A percentile compares a stretch with the other conserved stretches of the same genome.
phyloP scores from a whole-genome alignment of 1,284 basidiomycete genomes.

The Apiotrichum sp. region DNA sequence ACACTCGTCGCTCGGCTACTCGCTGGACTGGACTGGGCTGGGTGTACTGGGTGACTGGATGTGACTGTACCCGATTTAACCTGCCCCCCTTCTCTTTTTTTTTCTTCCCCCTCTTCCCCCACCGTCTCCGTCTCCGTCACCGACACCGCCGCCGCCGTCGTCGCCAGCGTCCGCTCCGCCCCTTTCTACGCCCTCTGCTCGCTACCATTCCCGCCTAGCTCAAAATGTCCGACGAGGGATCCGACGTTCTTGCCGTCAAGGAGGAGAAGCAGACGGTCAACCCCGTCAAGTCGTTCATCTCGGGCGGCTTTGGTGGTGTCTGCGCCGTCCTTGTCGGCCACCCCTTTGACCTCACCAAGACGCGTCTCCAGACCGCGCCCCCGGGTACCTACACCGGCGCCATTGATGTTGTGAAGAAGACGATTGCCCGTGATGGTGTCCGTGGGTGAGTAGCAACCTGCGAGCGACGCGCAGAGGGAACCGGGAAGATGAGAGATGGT shows the following conservation, averaged over 20 bases:
- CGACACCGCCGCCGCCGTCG: background rate
- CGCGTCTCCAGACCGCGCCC: conserved; percentile 85
- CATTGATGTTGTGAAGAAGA: conserved; percentile 87
- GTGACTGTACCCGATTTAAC: background rate
- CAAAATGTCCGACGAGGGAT: background rate
- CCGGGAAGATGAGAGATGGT: too few relatives aligned
- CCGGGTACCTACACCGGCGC: conserved; percentile 88
- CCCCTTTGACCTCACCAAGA: conserved; percentile 96
- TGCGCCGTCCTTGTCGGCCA: conserved; percentile 61
- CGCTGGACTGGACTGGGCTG: too few relatives aligned
- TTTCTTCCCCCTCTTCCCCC: background rate
- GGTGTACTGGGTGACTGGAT: too few relatives aligned
- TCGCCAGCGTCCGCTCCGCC: too few relatives aligned
- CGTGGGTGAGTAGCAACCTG: conserved; percentile 59
- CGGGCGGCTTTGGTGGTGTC: conserved; percentile 83
- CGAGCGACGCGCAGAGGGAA: too few relatives aligned
- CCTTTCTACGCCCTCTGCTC: too few relatives aligned
- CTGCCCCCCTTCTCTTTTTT: background rate
- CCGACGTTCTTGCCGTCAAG: conserved; percentile 24
- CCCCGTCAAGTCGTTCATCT: conserved; percentile 70
- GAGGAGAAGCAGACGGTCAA: conserved; percentile 33
- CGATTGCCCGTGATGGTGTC: conserved; percentile 79
- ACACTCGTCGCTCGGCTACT: too few relatives aligned
- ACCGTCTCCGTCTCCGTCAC: background rate
- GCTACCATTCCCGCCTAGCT: too few relatives aligned